Base-by-base conservation (phyloP, 2,329 filamentous ascomycete genomes). In the Aureobasidium sp. region DNA sequence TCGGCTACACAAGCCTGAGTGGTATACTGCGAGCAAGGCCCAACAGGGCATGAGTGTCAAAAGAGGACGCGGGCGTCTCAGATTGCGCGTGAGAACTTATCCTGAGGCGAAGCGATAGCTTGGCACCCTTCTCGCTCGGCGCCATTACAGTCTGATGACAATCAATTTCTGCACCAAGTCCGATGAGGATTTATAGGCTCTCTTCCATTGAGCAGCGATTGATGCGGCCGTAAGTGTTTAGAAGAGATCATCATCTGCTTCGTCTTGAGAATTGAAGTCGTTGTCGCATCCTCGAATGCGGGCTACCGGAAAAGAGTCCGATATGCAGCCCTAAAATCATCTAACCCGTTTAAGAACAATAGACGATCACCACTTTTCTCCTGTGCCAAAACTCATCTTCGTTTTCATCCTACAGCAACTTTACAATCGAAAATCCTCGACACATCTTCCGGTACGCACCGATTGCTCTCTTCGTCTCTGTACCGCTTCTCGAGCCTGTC, bases 1-100 rank as follows among this genome's bases (percentile, higher is more conserved):
- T 60, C 57, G 57, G 57, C 57, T 60, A 51, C 57, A 15, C 32
- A n/a, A 27, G 20, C 55, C 55, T 57, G 51, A 20, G 27, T 52
- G 37, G 2, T 41, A 57, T 57, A 26, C 41, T 57, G 41, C 17
- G 39, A 36, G 53, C 53, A 57, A 57, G 53, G 53, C 39, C 41
- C 29, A 41, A 17, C n/a, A 57, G 34, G 27, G 26, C 52, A 56
- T 10, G 24, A 43, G n/a, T 48, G 34, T 59, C 55, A n/a, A 48
- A 44, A 59, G 34, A 24, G 29, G 20, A 48, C 55, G 55, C 55
- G 43, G 32, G 48, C 55, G 55, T 59, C 55, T 59, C 55, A 59
- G 43, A 20, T 59, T 37, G 32, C 32, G 55, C 43, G 15, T 59
- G 55, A 41, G 55, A 59, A 39, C 55, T 59, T 48, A 47, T 47